Conservation (phyloP, 2,329 filamentous ascomycete genomes). For the Beauveria pseudobassiana region DNA sequence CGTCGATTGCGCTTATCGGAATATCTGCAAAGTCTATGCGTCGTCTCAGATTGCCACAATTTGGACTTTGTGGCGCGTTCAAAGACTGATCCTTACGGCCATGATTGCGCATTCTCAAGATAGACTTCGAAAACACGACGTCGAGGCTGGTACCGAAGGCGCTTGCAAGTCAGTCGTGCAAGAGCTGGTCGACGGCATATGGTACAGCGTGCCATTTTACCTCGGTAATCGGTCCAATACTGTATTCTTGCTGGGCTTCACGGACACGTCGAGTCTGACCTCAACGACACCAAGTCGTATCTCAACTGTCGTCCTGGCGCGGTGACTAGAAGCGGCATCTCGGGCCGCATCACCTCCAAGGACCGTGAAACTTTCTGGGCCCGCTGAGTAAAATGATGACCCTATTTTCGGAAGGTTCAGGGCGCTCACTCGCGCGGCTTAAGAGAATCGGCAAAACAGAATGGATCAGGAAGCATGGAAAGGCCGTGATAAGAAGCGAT, state of each 20-base stretch:
- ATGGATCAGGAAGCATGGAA: neutral
- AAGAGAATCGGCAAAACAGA: neutral
- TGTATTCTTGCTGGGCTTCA: neutral
- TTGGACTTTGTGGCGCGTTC: slow-evolving; percentile 3
- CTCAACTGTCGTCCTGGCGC: neutral
- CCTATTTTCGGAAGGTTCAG: neutral
- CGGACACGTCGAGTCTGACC: neutral
- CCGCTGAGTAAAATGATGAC: neutral
- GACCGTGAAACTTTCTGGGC: neutral
- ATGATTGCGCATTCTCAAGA: neutral
- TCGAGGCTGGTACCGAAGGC: neutral
- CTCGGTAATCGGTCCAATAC: neutral
- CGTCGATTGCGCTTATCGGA: neutral
- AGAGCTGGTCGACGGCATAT: neutral
- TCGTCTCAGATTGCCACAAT: slow-evolving; percentile 2
- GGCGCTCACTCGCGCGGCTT: neutral
- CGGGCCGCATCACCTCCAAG: neutral
- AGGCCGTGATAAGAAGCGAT: no score
- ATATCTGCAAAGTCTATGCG: neutral
- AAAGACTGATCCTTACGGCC: neutral
- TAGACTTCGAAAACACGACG: neutral
- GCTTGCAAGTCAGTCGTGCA: neutral
- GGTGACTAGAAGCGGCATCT: neutral
- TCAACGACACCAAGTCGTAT: neutral
- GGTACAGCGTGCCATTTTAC: slow-evolving; percentile 3